Evolutionary conservation across 2,329 filamentous ascomycete species (phyloP).

Genomic region (Exophiala mesophila): DNA sequence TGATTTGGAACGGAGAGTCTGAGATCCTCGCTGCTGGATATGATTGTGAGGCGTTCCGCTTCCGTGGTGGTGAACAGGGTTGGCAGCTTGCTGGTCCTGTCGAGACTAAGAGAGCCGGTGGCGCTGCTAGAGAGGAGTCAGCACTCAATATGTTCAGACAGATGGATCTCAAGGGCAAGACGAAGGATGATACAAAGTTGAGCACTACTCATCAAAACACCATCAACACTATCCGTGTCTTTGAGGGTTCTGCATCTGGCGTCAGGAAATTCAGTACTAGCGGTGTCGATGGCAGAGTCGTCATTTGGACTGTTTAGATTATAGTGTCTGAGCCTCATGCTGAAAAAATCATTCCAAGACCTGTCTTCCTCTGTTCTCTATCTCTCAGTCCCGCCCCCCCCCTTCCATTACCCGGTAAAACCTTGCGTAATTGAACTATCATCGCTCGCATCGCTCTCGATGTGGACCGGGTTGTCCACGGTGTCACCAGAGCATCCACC

Average conservation of each 20-base stretch:
- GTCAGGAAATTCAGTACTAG: slow-evolving; percentile 82
- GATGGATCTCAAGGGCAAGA: slow-evolving; percentile 96
- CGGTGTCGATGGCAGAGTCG: slow-evolving; percentile 76
- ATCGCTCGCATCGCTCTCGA: too few species aligned
- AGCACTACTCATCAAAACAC: slow-evolving; percentile 97
- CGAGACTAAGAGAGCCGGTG: slow-evolving; percentile 65
- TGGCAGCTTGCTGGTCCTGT: slow-evolving; percentile 82
- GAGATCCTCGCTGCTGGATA: slow-evolving; percentile 90
- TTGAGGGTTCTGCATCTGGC: slow-evolving; percentile 58
- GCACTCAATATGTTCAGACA: slow-evolving; percentile 97
- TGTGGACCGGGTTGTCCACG: too few species aligned
- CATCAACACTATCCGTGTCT: slow-evolving; percentile 76
- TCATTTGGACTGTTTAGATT: slow-evolving; percentile 70
- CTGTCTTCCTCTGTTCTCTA: too few species aligned
- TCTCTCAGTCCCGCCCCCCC: too few species aligned
- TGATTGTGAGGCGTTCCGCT: slow-evolving; percentile 81
- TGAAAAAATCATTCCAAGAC: too few species aligned
- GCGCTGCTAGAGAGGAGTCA: slow-evolving; percentile 72
- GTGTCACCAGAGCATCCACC: too few species aligned
- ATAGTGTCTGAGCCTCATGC: too few species aligned
- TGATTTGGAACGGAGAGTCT: slow-evolving; percentile 86
- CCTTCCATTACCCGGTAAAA: too few species aligned
- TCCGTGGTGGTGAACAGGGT: slow-evolving; percentile 70
- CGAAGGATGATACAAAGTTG: slow-evolving; percentile 85
- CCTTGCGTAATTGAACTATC: too few species aligned